phyloP scores from a whole-genome alignment of 371 early-diverging fungal species.

The Mortierella sp. region DNA sequence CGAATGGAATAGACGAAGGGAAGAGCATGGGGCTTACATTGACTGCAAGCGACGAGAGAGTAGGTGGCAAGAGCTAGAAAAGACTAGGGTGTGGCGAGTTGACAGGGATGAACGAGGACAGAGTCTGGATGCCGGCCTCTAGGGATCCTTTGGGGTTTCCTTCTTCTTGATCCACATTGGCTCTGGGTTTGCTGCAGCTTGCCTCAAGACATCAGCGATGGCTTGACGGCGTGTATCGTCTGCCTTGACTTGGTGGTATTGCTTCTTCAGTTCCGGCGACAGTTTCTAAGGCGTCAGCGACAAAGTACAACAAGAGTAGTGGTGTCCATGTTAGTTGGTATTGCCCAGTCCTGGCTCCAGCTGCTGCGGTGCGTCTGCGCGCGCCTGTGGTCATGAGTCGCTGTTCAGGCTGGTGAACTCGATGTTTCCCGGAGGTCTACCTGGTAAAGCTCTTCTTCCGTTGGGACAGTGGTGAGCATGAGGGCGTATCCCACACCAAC shows the following conservation, averaged over 20 bases:
- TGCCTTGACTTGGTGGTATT: slow-evolving; percentile 46
- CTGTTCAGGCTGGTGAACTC: too few species aligned
- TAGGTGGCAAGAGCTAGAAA: too few species aligned
- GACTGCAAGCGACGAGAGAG: too few species aligned
- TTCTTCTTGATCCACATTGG: slow-evolving; percentile 56
- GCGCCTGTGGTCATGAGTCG: too few species aligned
- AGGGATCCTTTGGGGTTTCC: neutral
- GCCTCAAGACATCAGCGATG: slow-evolving; percentile 42
- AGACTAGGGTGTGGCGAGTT: too few species aligned
- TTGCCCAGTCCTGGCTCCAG: too few species aligned
- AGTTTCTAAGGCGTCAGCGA: slow-evolving; percentile 25
- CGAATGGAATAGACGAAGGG: too few species aligned
- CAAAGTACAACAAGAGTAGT: neutral
- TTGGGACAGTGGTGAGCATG: slow-evolving; percentile 54
- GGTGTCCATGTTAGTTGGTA: neutral
- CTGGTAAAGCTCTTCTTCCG: slow-evolving; percentile 54
- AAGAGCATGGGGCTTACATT: too few species aligned
- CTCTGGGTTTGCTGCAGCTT: slow-evolving; percentile 49
- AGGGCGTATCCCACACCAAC: slow-evolving; percentile 52
- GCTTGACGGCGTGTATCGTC: slow-evolving; percentile 50
- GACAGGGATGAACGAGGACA: too few species aligned
- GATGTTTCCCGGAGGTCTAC: slow-evolving; percentile 29
- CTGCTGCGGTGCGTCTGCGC: too few species aligned
- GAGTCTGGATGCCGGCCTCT: too few species aligned
- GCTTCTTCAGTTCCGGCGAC: slow-evolving; percentile 51